Evolutionary conservation across 805 yeast species (phyloP).

Genomic region (Starmerella vaccinii): DNA sequence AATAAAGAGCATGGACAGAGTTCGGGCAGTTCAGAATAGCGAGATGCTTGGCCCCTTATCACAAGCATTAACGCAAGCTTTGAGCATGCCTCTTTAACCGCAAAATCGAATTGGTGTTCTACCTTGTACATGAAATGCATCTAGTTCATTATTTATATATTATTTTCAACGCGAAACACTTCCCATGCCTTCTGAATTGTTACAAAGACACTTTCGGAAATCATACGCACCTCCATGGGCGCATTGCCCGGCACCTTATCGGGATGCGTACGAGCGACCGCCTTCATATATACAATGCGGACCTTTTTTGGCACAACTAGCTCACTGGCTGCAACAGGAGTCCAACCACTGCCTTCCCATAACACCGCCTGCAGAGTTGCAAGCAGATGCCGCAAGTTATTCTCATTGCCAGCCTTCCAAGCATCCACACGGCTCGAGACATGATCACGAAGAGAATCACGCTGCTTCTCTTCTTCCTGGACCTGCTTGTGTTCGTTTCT

Average conservation of each 20-base stretch:
- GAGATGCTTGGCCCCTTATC: slow-evolving; percentile 12
- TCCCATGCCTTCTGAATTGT: slow-evolving; percentile 87
- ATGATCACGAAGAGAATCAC: slow-evolving; percentile 50
- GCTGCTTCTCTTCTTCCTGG: slow-evolving; percentile 46
- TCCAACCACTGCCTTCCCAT: slow-evolving; percentile 61
- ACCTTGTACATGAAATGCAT: background rate
- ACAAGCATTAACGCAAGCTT: slow-evolving; percentile 14
- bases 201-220: slow-evolving; percentile 81
- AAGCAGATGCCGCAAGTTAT: slow-evolving; percentile 67
- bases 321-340: slow-evolving; percentile 55
- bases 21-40: slow-evolving; percentile 8
- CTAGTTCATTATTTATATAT: slow-evolving; percentile 6
- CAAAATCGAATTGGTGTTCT: too few relatives aligned
- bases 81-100: slow-evolving; percentile 2
- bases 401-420: slow-evolving; percentile 72
- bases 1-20: slow-evolving; percentile 16
- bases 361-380: slow-evolving; percentile 58
- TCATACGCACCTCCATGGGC: slow-evolving; percentile 60
- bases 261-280: slow-evolving; percentile 67
- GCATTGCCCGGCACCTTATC: slow-evolving; percentile 63
- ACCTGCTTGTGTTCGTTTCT: slow-evolving; percentile 39
- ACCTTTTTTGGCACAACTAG: slow-evolving; percentile 83
- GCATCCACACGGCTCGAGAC: slow-evolving; percentile 44
- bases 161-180: slow-evolving; percentile 41
- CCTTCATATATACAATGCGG: slow-evolving; percentile 72